Conservation (phyloP, 331 rosid species). For the Arachis monticola region DNA sequence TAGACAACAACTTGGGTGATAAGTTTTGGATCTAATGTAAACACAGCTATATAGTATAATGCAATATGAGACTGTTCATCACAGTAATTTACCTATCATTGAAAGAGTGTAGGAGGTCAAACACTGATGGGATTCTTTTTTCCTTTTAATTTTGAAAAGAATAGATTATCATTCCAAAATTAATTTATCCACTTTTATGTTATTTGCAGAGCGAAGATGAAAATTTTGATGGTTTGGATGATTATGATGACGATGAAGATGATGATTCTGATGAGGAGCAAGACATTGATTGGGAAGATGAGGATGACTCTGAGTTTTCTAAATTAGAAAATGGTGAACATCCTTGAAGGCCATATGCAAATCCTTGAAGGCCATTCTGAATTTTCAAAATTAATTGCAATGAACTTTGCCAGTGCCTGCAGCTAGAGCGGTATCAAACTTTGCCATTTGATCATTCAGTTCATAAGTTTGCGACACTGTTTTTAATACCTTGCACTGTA, state of each 20-base stretch:
- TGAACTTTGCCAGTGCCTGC: slow-evolving; percentile 32
- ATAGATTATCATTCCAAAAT: neutral
- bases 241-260: slow-evolving; percentile 30
- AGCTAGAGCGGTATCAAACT: slow-evolving; percentile 38
- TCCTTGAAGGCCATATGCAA: slow-evolving; percentile 40
- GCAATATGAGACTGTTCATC: slow-evolving; percentile 24
- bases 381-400: neutral
- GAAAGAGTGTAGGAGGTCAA: slow-evolving; percentile 14
- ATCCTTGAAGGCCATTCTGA: neutral
- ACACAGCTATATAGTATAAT: neutral
- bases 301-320: slow-evolving; percentile 40
- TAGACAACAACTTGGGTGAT: slow-evolving; percentile 10
- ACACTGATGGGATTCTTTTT: slow-evolving; percentile 10
- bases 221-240: slow-evolving; percentile 48
- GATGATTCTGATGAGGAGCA: slow-evolving; percentile 21
- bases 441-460: slow-evolving; percentile 32
- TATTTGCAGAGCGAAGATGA: slow-evolving; percentile 66
- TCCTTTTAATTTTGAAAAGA: neutral
- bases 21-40: slow-evolving; percentile 22
- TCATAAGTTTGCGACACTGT: slow-evolving; percentile 6
- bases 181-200: slow-evolving; percentile 28
- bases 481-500: neutral
- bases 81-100: slow-evolving; percentile 25
- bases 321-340: slow-evolving; percentile 20
- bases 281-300: slow-evolving; percentile 42